Evolutionary conservation across 108 stramenopile species (phyloP).

Genomic region (Cyclotella cryptica): DNA sequence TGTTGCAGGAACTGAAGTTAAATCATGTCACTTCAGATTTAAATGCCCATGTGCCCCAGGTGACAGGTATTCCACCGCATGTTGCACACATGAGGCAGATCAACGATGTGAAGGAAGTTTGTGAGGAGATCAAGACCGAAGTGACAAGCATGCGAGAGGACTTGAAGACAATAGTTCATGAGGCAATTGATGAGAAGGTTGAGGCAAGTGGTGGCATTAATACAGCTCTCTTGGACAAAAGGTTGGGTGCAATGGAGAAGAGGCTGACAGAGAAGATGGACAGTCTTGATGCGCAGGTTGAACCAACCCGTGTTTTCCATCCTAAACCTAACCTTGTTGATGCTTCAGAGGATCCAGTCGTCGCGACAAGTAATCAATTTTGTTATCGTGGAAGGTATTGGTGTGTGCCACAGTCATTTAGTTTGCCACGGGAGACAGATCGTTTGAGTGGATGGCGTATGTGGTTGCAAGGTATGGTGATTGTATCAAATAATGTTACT

Average conservation of each 20-base stretch:
- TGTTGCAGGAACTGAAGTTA: slow-evolving; percentile 37
- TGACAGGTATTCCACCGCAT: slow-evolving; percentile 55
- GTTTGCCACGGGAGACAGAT: background rate
- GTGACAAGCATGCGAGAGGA: background rate
- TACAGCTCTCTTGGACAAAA: background rate
- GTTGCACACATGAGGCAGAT: slow-evolving; percentile 7
- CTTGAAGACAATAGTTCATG: background rate
- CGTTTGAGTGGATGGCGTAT: slow-evolving; percentile 1
- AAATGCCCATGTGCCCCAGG: slow-evolving; percentile 28
- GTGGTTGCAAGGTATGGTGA: background rate
- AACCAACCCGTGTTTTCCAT: background rate
- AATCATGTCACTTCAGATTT: slow-evolving; percentile 31
- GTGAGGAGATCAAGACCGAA: background rate
- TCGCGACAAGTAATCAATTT: background rate
- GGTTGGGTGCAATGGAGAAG: background rate
- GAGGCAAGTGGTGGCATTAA: background rate
- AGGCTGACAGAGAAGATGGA: background rate
- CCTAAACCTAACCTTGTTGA: background rate
- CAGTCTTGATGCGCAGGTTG: background rate
- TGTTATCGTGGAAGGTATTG: background rate
- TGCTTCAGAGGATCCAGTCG: background rate
- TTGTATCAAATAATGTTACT: no score
- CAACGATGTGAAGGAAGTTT: background rate
- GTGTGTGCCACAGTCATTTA: background rate
- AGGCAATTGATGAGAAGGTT: slow-evolving; percentile 1